Evolutionary conservation across 208 protist genomes (phyloP).

Genomic region (Trypanosomatidae sp.): DNA sequence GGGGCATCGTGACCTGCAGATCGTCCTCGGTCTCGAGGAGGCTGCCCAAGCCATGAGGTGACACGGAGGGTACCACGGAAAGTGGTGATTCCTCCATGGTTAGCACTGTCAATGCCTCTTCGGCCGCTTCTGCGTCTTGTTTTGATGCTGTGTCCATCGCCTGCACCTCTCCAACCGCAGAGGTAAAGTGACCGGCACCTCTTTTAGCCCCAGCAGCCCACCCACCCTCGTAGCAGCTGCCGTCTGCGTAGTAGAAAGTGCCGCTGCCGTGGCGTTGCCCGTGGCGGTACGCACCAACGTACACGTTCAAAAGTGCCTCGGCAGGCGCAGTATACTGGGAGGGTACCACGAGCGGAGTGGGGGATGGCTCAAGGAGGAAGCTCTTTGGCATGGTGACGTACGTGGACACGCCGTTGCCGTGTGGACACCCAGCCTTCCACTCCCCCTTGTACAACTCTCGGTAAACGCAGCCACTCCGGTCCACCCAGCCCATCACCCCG

Average conservation of each 20-base stretch:
- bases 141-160: background rate
- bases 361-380: background rate
- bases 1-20: conserved; percentile 11
- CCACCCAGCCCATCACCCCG: conserved; percentile 82
- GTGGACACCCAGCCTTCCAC: conserved; percentile 61
- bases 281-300: conserved; percentile 52
- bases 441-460: conserved; percentile 78
- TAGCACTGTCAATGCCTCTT: conserved; percentile 9
- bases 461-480: conserved; percentile 34
- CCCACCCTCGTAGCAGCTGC: conserved; percentile 80
- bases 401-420: conserved; percentile 69
- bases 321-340: conserved; percentile 41
- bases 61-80: conserved; percentile 23
- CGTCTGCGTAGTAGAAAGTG: conserved; percentile 87
- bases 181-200: conserved; percentile 61
- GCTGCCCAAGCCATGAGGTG: conserved; percentile 14
- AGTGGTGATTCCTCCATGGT: conserved; percentile 1
- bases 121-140: conserved; percentile 24
- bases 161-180: conserved; percentile 47
- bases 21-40: conserved; percentile 39
- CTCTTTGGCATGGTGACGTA: conserved; percentile 43
- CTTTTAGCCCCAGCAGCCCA: conserved; percentile 67
- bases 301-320: conserved; percentile 69
- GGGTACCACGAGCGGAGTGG: conserved; percentile 12
- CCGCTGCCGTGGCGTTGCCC: conserved; percentile 75